phyloP scores from a whole-genome alignment of 768 basidiomycete species.

The Boletus reticulatus region DNA sequence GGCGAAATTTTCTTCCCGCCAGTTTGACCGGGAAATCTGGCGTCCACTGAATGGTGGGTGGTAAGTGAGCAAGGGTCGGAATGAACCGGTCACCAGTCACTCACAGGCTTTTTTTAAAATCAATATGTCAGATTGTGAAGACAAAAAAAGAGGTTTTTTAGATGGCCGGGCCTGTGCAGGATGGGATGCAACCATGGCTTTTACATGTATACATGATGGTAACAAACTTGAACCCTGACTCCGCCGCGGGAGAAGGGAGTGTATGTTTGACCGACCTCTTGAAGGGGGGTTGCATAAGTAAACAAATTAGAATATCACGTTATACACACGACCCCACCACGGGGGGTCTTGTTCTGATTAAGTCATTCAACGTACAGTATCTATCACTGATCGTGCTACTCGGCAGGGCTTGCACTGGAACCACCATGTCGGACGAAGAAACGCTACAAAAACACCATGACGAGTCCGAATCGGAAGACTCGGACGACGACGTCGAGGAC shows the following conservation, averaged over 20 bases:
- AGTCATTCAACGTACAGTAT: neutral
- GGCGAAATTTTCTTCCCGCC: slow-evolving; percentile 4
- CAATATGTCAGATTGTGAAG: neutral
- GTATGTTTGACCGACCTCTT: neutral
- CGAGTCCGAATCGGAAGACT: slow-evolving; percentile 72
- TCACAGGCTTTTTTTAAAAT: slow-evolving; percentile 16
- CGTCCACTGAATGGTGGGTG: neutral
- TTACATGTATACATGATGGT: neutral
- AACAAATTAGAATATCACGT: slow-evolving; percentile 6
- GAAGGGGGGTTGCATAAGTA: neutral
- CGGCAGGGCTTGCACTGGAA: neutral
- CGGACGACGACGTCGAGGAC: slow-evolving; percentile 50
- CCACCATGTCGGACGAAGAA: slow-evolving; percentile 67
- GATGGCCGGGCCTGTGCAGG: neutral
- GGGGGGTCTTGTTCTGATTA: slow-evolving; percentile 16
- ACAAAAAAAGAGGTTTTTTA: neutral
- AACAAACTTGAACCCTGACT: too few species aligned
- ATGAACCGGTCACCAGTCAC: neutral
- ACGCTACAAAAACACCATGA: slow-evolving; percentile 59
- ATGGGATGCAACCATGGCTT: neutral
- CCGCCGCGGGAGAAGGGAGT: slow-evolving; percentile 10
- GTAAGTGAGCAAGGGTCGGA: neutral
- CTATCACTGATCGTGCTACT: slow-evolving; percentile 12
- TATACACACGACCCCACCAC: slow-evolving; percentile 7
- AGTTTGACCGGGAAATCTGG: slow-evolving; percentile 30